Base-by-base conservation (phyloP, 768 basidiomycete genomes). In the Dioszegia hungarica region DNA sequence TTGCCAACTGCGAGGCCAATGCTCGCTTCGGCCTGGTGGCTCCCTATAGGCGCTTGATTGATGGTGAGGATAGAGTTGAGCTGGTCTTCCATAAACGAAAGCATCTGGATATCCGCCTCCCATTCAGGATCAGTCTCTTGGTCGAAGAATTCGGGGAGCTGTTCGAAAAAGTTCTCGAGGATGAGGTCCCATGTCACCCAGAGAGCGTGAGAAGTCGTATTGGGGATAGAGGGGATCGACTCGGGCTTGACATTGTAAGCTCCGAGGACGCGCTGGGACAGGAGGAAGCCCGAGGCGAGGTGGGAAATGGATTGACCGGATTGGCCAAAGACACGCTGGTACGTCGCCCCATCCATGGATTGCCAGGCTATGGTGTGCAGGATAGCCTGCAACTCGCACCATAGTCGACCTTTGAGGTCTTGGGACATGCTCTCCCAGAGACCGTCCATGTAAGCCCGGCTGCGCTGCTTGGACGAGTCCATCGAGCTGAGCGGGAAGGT, bases 101-200 rank as follows among this genome's bases (percentile, higher is more conserved):
- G 58, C 48, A 69, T 48, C 27, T 57, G 48, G 8, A 69, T 49
- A 12, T 60, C 47, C 15, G 56, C 46, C 28, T 61, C 67, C 71
- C 68, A 70, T 6, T 45, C 36, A 2, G 33, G 20, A 33, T 61
- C 62, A 11, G 43, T 39, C 1, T 46, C 54, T 11, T 59, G 41
- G 36, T 73, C 66, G 41, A 66, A 63, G 45, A 57, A 67, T 24
- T 57, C 38, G 0, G 71, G 71, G 5, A 70, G 47, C 44, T 73
- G 71, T 43, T 67, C 66, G 52, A 73, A 73, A 19, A 73, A 54
- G 36, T 67, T 69, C 45, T 73, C 71, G 24, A 73, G 55, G 48
- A 70, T 68, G 15, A 73, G 52, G 39, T 73, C 71, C 71, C 71
- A 73, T 9, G 61, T 62, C 3, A 57, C 62, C 71, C 71, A 73